Evolutionary conservation across 1,284 basidiomycete species (phyloP), one percentile per base, ranked within the genome.

Genomic region (Sporisorium iseilematis-ciliati): DNA sequence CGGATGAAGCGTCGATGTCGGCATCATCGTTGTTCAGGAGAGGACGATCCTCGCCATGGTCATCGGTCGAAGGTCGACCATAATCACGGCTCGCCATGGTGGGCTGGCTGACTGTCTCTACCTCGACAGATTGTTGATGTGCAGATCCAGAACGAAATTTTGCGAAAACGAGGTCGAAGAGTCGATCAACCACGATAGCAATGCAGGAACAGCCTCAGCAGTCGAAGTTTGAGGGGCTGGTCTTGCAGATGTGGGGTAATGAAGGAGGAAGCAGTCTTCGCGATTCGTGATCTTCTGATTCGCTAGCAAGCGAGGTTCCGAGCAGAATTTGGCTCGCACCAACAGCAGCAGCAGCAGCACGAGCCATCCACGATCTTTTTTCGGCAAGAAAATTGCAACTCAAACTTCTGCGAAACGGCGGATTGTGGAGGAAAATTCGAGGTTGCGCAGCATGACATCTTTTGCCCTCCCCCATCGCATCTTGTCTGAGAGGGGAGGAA

Each of bases 31-130:
- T 25, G 16, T 57, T 29, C 0, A 76, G 48, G 3, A 76, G 58
- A 20, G 74, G 74, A 41, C 74, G 74, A 46, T 76, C 65, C 14
- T 76, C 74, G 43, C 20, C 65, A 38, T 66, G 64, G 25, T 70
- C 73, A 26, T 70, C 64, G 64, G 73, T 75, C 60, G 73, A 75
- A 21, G 73, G 73, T 45, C 67, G 73, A 64, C 67, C 73, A 51
- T 75, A 75, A 53, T 75, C 60, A 42, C 56, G 67, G 42, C 26
- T 70, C 20, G 63, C 49, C 72, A 75, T 75, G 51, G 25, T 55
- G 33, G 49, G 38, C 35, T 16, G 16, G 43, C 23, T 41, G 35
- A 3, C 35, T 38, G 35, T 38, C 35, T 38, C 35, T 38, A 38
- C 35, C 35, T 38, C 12, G 35, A 16, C 35, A 38, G 14, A 16